These are phyloP conservation scores for Boletus insuetus DNA, from an alignment of 768 basidiomycete genomes.

Conservation along the genomic window DNA sequence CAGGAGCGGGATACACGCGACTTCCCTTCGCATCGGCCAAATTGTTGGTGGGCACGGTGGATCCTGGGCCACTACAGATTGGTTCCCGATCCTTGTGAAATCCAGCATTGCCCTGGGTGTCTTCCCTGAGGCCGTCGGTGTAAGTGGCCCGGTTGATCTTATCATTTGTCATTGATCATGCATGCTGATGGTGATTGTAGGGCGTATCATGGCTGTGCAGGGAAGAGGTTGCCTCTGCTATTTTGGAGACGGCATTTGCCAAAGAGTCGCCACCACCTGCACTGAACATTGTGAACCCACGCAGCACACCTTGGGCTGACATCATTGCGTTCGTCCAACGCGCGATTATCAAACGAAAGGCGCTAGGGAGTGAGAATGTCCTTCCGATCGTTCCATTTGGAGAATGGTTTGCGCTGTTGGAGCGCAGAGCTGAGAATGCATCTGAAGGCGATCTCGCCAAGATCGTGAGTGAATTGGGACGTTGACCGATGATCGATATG, in stretches of 20 bases:
- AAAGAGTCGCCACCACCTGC: constrained; percentile 16
- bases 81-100: constrained; percentile 44
- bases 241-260: constrained; percentile 30
- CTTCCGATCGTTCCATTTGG: constrained; percentile 33
- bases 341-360: constrained; percentile 12
- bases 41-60: constrained; percentile 38
- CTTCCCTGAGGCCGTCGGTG: constrained; percentile 30
- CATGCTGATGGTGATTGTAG: not conserved
- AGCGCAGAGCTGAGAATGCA: constrained; percentile 15
- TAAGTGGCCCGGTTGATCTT: constrained; percentile 18
- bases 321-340: constrained; percentile 27
- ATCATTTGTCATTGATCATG: not conserved
- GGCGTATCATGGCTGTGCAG: constrained; percentile 42
- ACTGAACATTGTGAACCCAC: constrained; percentile 41
- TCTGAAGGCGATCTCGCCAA: constrained; percentile 26
- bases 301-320: constrained; percentile 30
- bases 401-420: constrained; percentile 34
- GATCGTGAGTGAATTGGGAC: constrained; percentile 27
- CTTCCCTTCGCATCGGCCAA: constrained; percentile 34
- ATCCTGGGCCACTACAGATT: constrained; percentile 44
- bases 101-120: constrained; percentile 27
- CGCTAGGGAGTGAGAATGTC: not conserved
- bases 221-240: constrained; percentile 34
- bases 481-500: not conserved
- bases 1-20: constrained; percentile 24